These are phyloP conservation scores for Aspergillus sojae DNA, from an alignment of 2,329 filamentous ascomycete species.

Conservation along the genomic window DNA sequence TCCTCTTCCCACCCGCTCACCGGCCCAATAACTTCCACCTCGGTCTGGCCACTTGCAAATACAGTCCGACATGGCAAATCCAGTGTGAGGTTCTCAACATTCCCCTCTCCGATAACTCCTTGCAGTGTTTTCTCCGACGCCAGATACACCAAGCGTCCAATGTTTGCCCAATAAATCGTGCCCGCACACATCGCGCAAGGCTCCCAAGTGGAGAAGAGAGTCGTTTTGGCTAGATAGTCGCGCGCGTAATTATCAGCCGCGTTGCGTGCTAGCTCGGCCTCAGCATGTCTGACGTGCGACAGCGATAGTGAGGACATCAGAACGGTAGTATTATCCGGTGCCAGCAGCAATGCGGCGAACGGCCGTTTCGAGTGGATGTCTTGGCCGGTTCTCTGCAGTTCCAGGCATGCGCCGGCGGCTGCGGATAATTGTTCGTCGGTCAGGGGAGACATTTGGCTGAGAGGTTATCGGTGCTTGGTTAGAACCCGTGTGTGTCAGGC, in stretches of 20 bases:
- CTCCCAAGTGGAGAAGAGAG: slow-evolving; percentile 58
- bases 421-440: slow-evolving; percentile 43
- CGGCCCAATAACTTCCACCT: slow-evolving; percentile 54
- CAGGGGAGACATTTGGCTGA: slow-evolving; percentile 25
- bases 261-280: slow-evolving; percentile 53
- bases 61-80: slow-evolving; percentile 52
- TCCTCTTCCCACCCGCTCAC: slow-evolving; percentile 46
- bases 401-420: slow-evolving; percentile 44
- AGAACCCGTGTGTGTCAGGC: neutral
- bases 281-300: slow-evolving; percentile 57
- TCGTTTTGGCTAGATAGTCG: slow-evolving; percentile 53
- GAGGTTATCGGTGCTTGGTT: neutral
- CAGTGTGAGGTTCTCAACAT: slow-evolving; percentile 57
- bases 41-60: slow-evolving; percentile 52
- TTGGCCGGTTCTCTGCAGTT: slow-evolving; percentile 48
- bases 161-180: slow-evolving; percentile 56
- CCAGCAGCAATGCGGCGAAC: slow-evolving; percentile 53
- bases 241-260: slow-evolving; percentile 53
- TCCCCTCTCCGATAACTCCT: slow-evolving; percentile 50
- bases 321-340: slow-evolving; percentile 53
- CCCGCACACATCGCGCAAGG: slow-evolving; percentile 58
- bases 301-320: slow-evolving; percentile 54
- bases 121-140: slow-evolving; percentile 53
- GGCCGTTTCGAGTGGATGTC: slow-evolving; percentile 51
- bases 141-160: slow-evolving; percentile 55